A percentile compares a stretch with the other conserved stretches of the same genome.
These are phyloP conservation scores for Azolla pinnata DNA, from an alignment of 75 land plant genomes.

Conservation along the genomic window DNA sequence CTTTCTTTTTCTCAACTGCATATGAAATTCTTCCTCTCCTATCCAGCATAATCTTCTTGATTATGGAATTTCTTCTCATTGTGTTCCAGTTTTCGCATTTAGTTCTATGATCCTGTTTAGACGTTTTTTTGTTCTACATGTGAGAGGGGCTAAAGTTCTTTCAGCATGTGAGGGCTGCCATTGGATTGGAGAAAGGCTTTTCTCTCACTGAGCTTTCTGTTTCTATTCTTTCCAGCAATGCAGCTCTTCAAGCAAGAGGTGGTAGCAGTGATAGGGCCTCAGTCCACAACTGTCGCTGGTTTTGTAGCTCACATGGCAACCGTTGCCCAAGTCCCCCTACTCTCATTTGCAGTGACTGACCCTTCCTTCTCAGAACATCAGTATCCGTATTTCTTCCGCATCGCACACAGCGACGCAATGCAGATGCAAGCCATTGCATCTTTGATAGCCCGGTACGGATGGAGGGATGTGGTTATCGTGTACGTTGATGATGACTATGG, in stretches of 20 bases:
- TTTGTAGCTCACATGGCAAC: conserved; percentile 24
- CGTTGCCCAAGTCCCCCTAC: conserved; percentile 23
- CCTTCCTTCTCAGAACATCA: conserved; percentile 17
- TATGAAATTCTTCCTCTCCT: too few species aligned
- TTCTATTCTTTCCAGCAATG: conserved; percentile 17
- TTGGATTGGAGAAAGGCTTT: not conserved
- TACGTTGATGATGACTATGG: conserved; percentile 27
- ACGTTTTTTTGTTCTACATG: too few species aligned
- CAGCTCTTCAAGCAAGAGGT: conserved; percentile 14
- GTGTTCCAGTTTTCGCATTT: too few species aligned
- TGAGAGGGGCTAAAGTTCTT: too few species aligned
- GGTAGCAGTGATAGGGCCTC: conserved; percentile 33
- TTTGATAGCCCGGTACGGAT: conserved; percentile 14
- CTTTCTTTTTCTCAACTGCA: too few species aligned
- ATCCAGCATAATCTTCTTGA: too few species aligned
- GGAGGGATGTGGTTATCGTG: conserved; percentile 23
- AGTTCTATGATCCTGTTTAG: too few species aligned
- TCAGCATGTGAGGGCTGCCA: not conserved
- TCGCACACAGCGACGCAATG: conserved; percentile 20
- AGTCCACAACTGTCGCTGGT: conserved; percentile 17
- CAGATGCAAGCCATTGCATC: conserved; percentile 30
- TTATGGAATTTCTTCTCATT: too few species aligned
- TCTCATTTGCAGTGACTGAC: conserved; percentile 29
- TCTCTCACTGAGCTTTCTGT: not conserved
- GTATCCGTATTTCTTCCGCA: conserved; percentile 24